Conservation (phyloP, 148 eudicot genomes). For the Arctostaphylos glauca region DNA sequence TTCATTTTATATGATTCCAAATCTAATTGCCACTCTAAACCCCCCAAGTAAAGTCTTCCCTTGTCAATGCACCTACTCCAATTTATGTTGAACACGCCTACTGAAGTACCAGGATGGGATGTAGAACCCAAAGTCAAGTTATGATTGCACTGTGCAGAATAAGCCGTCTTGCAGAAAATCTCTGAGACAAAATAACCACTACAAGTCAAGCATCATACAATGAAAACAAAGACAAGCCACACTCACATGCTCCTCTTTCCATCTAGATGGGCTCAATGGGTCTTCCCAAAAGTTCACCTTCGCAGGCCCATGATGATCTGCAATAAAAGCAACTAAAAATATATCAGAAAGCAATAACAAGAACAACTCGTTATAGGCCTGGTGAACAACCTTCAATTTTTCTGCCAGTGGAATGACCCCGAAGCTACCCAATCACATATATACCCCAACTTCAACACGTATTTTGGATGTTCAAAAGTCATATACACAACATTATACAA, state of each 20-base stretch:
- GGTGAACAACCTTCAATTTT: neutral
- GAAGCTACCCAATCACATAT: neutral
- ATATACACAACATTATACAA: neutral
- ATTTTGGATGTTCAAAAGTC: neutral
- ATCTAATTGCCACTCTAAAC: too few species aligned
- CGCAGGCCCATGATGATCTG: slow-evolving; percentile 55
- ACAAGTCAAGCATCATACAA: neutral
- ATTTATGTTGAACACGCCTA: too few species aligned
- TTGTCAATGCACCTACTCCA: too few species aligned
- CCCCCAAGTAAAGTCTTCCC: too few species aligned
- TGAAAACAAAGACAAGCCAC: slow-evolving; percentile 7
- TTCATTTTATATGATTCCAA: too few species aligned
- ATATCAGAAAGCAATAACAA: neutral
- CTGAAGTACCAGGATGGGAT: too few species aligned
- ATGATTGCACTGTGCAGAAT: too few species aligned
- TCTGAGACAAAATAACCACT: neutral
- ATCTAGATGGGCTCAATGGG: slow-evolving; percentile 47
- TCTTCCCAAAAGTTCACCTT: slow-evolving; percentile 60
- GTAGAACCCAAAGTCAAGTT: too few species aligned
- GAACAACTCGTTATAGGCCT: neutral
- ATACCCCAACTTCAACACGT: neutral
- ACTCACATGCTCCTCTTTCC: slow-evolving; percentile 70
- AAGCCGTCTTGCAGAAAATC: too few species aligned
- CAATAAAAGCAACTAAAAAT: slow-evolving; percentile 11
- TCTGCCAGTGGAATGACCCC: neutral